These are phyloP conservation scores for Ophiocordyceps robertsii DNA, from an alignment of 2,329 filamentous ascomycete species.

Conservation along the genomic window DNA sequence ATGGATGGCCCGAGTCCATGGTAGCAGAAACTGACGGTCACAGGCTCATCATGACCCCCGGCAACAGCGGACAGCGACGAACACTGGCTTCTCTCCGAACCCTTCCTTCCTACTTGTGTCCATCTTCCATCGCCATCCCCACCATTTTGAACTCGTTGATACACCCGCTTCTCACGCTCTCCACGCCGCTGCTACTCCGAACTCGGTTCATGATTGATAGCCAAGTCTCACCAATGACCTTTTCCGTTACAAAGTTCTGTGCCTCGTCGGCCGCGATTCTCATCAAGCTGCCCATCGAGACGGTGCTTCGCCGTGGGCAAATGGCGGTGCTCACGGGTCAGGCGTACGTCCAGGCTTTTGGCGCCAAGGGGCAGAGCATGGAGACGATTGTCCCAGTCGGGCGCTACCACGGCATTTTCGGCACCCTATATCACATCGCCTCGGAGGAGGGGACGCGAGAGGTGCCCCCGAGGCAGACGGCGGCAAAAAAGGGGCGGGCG, in stretches of 20 bases:
- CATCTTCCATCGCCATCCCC: slow-evolving; percentile 59
- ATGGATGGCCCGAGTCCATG: background rate
- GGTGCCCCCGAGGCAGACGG: slow-evolving; percentile 20
- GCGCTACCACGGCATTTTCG: slow-evolving; percentile 72
- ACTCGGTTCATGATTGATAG: slow-evolving; percentile 77
- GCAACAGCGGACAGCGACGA: slow-evolving; percentile 59
- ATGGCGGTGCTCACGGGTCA: slow-evolving; percentile 53
- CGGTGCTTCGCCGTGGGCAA: slow-evolving; percentile 78
- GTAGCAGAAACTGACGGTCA: slow-evolving; percentile 12
- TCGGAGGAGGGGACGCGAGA: slow-evolving; percentile 63
- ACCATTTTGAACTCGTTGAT: slow-evolving; percentile 77
- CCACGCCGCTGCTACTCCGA: slow-evolving; percentile 73
- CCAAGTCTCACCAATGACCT: slow-evolving; percentile 65
- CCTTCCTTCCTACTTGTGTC: slow-evolving; percentile 65
- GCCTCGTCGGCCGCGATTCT: slow-evolving; percentile 70
- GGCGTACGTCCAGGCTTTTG: slow-evolving; percentile 34
- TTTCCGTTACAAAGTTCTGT: slow-evolving; percentile 71
- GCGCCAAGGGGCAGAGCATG: slow-evolving; percentile 27
- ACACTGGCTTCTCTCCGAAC: slow-evolving; percentile 65
- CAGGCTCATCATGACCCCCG: slow-evolving; percentile 72
- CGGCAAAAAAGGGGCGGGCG: slow-evolving; percentile 17
- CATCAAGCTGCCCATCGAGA: slow-evolving; percentile 81
- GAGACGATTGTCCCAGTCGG: slow-evolving; percentile 72
- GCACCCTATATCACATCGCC: slow-evolving; percentile 80
- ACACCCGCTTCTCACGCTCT: slow-evolving; percentile 69